These are phyloP conservation scores for Naganishia onofrii DNA, from an alignment of 768 basidiomycete species.

Conservation along the genomic window DNA sequence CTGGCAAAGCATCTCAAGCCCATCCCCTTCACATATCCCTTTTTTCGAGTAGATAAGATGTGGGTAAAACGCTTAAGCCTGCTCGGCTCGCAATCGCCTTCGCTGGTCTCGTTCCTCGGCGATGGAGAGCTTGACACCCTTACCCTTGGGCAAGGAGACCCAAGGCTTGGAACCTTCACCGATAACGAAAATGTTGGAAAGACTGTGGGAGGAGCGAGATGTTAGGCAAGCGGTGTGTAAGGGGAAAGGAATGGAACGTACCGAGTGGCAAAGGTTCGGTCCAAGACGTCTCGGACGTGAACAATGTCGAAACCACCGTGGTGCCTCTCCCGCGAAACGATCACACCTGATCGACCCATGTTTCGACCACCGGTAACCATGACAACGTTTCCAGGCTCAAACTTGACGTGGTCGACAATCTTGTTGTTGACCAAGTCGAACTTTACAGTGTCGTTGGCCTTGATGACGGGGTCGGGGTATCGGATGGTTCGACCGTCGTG, in stretches of 20 bases:
- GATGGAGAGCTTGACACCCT: slow-evolving; percentile 96
- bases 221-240: background rate
- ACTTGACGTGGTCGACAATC: slow-evolving; percentile 85
- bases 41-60: background rate
- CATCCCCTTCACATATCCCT: background rate
- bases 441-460: slow-evolving; percentile 95
- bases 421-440: slow-evolving; percentile 93
- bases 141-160: slow-evolving; percentile 95
- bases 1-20: slow-evolving; percentile 3
- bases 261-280: slow-evolving; percentile 97
- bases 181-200: slow-evolving; percentile 97
- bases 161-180: slow-evolving; percentile 93
- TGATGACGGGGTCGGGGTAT: slow-evolving; percentile 93
- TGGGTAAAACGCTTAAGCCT: slow-evolving; percentile 26
- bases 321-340: slow-evolving; percentile 95
- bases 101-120: slow-evolving; percentile 79
- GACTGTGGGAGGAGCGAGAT: slow-evolving; percentile 56
- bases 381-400: slow-evolving; percentile 94
- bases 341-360: slow-evolving; percentile 97
- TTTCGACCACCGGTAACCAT: slow-evolving; percentile 99
- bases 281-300: slow-evolving; percentile 91
- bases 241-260: slow-evolving; percentile 49
- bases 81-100: slow-evolving; percentile 56
- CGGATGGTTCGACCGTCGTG: slow-evolving; percentile 99
- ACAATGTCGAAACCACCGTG: slow-evolving; percentile 98